These are phyloP conservation scores for Serpula lacrymans DNA, from an alignment of 768 basidiomycete species.

Conservation along the genomic window DNA sequence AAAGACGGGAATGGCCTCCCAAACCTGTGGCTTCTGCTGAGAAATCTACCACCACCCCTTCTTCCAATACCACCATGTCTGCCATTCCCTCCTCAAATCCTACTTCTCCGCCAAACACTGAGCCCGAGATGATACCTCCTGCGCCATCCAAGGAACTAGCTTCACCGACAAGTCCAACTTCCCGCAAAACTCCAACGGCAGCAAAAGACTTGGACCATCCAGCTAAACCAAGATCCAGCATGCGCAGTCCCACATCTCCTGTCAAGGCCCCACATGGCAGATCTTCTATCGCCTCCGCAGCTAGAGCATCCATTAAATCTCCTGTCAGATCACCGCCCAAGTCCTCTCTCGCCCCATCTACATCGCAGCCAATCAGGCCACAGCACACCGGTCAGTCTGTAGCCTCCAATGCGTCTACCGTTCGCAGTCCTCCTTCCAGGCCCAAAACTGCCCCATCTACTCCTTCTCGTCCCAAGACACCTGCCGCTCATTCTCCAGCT, in stretches of 20 bases:
- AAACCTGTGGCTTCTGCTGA: conserved; percentile 33
- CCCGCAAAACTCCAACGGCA: conserved; percentile 17
- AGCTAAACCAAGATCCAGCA: conserved; percentile 19
- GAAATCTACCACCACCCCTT: conserved; percentile 33
- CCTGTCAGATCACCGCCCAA: conserved; percentile 22
- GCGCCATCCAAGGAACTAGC: conserved; percentile 8
- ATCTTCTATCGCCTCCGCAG: conserved; percentile 11
- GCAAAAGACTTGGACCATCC: conserved; percentile 9
- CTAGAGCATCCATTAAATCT: conserved; percentile 19
- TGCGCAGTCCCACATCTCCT: conserved; percentile 19
- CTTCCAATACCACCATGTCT: conserved; percentile 14
- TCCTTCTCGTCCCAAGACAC: conserved; percentile 36
- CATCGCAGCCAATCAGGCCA: conserved; percentile 33
- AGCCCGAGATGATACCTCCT: conserved; percentile 13
- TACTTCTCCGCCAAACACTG: conserved; percentile 17
- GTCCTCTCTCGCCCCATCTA: conserved; percentile 31
- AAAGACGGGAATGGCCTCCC: conserved; percentile 78
- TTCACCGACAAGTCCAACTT: conserved; percentile 17
- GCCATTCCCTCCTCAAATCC: conserved; percentile 27
- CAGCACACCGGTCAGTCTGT: conserved; percentile 43
- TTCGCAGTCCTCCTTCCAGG: conserved; percentile 20
- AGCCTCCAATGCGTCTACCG: conserved; percentile 26
- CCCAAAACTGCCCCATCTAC: conserved; percentile 29
- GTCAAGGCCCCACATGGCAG: conserved; percentile 22
- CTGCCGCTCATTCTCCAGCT: conserved; percentile 16